Evolutionary conservation across 2,329 filamentous ascomycete species (phyloP), one percentile per base, ranked within the genome.

Genomic region (Botryotinia narcissicola): DNA sequence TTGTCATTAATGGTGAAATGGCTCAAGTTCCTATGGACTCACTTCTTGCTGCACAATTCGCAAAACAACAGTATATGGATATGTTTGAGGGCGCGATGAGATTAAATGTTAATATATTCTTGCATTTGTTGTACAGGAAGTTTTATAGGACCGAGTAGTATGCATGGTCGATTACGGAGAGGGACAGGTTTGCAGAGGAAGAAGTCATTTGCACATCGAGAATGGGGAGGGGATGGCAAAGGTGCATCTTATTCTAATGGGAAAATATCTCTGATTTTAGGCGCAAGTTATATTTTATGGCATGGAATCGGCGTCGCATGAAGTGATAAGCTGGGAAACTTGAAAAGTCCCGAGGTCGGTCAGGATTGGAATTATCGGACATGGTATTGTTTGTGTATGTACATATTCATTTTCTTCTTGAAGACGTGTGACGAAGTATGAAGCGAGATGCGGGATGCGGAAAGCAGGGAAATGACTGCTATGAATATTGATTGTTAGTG

Each of bases 51-150:
- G 95, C 96, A 70, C 97, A 99, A 83, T 99, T 98, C 82, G 96
- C 98, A 83, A 94, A 96, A 78, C 93, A 94, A 79, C 94, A 98
- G 84, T 97, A 97, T 82, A 95, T 98, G 89, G 94, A 93, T 80
- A 86, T 98, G 75, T 99, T 99, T 80, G 94, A 97, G 81, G 91
- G 91, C 72, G 89, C 88, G 76, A 87, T 98, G 81, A 91, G 92
- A 83, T 88, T 99, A 80, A 98, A 98, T 83, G 96, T 99, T 80
- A 99, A 99, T 85, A 83, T 99, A 80, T 90, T 99, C 84, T 86
- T 99, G 86, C 96, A 99, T 87, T 86, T 98, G 83, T 89, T 99
- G 78, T 98, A 98, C 87, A 97, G 97, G 89, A 99, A 99, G 87
- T 99, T 99, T 83, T 99, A 99, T 82, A 86, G 90, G 75, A 91